Evolutionary conservation across 441 rosid species (phyloP).

Genomic region (Gossypium schwendimanii): DNA sequence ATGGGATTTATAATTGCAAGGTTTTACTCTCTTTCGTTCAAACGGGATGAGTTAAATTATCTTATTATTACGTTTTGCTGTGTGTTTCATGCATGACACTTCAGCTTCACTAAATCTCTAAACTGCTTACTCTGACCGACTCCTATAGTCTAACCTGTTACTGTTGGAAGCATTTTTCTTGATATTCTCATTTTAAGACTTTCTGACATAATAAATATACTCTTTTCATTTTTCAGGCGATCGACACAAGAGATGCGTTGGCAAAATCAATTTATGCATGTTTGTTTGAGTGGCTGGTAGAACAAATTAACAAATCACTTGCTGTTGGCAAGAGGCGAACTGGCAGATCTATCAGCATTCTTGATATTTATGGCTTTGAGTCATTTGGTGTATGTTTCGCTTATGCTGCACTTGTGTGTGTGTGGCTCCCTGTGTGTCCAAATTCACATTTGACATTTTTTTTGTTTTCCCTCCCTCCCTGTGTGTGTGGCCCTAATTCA

Average conservation of each 20-base stretch:
- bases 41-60: background rate
- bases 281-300: conserved; percentile 93
- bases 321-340: conserved; percentile 88
- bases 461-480: background rate
- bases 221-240: conserved; percentile 45
- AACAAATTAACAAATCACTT: conserved; percentile 92
- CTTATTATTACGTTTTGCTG: background rate
- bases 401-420: conserved; percentile 8
- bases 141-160: background rate
- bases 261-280: conserved; percentile 91
- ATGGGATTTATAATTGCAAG: background rate
- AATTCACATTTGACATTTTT: background rate
- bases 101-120: background rate
- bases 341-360: conserved; percentile 97
- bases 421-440: background rate
- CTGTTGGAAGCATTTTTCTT: background rate
- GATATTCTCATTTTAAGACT: conserved; percentile 5
- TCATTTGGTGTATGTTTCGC: conserved; percentile 72
- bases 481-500: background rate
- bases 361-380: conserved; percentile 97
- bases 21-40: background rate
- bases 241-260: conserved; percentile 87
- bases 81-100: background rate
- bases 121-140: background rate
- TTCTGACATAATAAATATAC: background rate